These are phyloP conservation scores for Saitoella complicata DNA, from an alignment of 805 yeast genomes.

Conservation along the genomic window DNA sequence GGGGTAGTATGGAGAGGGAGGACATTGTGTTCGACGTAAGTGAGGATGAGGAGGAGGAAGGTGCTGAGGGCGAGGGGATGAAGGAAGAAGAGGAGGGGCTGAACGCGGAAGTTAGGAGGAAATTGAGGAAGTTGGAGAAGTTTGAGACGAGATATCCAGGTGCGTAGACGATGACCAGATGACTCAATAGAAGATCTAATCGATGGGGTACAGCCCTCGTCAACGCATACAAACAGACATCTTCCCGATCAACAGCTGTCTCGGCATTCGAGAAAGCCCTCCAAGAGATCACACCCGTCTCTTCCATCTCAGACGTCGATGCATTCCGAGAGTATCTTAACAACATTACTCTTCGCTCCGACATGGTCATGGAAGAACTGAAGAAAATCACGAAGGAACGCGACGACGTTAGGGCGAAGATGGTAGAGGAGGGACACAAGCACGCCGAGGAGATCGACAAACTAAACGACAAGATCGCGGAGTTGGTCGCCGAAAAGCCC, in stretches of 20 bases:
- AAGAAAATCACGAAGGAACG: not conserved
- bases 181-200: too few species aligned
- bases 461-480: not conserved
- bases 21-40: not conserved
- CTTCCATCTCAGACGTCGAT: not conserved
- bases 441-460: not conserved
- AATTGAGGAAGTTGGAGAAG: not conserved
- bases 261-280: not conserved
- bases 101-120: not conserved
- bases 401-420: not conserved
- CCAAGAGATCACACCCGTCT: constrained; percentile 1
- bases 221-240: not conserved
- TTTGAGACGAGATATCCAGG: not conserved
- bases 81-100: not conserved
- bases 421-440: not conserved
- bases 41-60: not conserved
- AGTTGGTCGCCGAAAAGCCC: not conserved
- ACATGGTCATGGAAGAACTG: not conserved
- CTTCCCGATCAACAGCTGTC: not conserved
- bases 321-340: constrained; percentile 1
- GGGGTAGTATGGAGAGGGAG: too few species aligned
- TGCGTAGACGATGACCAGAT: too few species aligned
- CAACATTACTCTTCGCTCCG: not conserved
- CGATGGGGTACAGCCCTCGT: not conserved
- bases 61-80: not conserved